These are phyloP conservation scores for Sclerotinia glacialis DNA, from an alignment of 2,329 filamentous ascomycete genomes.

Conservation along the genomic window DNA sequence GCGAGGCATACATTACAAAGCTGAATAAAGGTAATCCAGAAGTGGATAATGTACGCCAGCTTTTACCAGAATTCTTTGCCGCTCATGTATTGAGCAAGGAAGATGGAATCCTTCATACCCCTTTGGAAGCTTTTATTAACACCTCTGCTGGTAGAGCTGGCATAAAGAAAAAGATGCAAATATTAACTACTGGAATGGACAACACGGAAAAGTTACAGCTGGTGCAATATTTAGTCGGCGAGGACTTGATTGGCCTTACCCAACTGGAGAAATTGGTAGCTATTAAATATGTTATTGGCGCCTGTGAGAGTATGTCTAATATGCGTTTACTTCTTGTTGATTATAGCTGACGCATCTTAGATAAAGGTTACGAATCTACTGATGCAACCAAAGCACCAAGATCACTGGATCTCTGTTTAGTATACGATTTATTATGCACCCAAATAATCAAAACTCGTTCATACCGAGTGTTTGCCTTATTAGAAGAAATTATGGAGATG, in stretches of 20 bases:
- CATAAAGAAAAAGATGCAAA: constrained; percentile 27
- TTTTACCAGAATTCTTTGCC: constrained; percentile 31
- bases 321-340: not conserved
- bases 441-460: constrained; percentile 30
- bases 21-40: constrained; percentile 22
- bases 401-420: constrained; percentile 30
- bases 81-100: constrained; percentile 21
- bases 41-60: constrained; percentile 22
- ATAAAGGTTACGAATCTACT: constrained; percentile 25
- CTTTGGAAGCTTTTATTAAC: constrained; percentile 26
- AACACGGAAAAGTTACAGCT: constrained; percentile 32
- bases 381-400: constrained; percentile 20
- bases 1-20: constrained; percentile 22
- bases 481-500: constrained; percentile 37
- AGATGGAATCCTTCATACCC: not conserved
- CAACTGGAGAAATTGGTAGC: constrained; percentile 35
- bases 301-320: constrained; percentile 33
- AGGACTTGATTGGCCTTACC: constrained; percentile 13
- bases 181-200: constrained; percentile 22
- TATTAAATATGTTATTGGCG: constrained; percentile 30
- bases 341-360: constrained; percentile 24
- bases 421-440: constrained; percentile 32
- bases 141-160: constrained; percentile 29
- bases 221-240: constrained; percentile 29
- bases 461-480: constrained; percentile 36